phyloP scores from a whole-genome alignment of 345 rosid species.

The Salix purpurea region DNA sequence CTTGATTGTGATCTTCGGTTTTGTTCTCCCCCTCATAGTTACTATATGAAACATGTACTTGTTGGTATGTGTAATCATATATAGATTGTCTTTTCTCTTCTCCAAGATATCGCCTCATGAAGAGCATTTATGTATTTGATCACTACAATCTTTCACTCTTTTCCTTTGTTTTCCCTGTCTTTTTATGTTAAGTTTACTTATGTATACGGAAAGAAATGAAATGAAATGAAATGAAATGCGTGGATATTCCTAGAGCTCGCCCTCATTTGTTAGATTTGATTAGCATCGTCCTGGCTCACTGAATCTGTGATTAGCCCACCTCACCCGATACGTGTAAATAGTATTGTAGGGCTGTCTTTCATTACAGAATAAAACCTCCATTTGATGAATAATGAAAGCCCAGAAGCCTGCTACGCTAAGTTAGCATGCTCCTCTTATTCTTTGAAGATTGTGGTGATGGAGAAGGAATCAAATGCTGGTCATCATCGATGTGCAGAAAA shows the following conservation, averaged over 20 bases:
- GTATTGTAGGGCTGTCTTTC: not conserved
- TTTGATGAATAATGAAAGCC: not conserved
- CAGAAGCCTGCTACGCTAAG: not conserved
- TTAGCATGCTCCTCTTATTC: too few species aligned
- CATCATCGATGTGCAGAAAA: not conserved
- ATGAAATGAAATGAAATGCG: not conserved
- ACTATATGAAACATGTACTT: not conserved
- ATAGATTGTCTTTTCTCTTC: not conserved
- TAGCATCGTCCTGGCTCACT: not conserved
- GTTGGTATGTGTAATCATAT: not conserved
- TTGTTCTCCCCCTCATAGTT: not conserved
- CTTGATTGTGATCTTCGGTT: not conserved
- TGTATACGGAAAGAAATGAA: not conserved
- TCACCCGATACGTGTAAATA: not conserved
- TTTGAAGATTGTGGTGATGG: not conserved
- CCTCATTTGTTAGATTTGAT: not conserved
- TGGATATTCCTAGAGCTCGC: not conserved
- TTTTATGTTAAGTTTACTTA: too few species aligned
- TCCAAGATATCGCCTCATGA: not conserved
- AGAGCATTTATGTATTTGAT: not conserved
- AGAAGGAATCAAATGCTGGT: not conserved
- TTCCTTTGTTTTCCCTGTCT: too few species aligned
- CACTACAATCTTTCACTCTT: not conserved
- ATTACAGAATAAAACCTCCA: not conserved
- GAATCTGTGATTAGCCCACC: not conserved